A percentile compares a stretch with the other conserved stretches of the same genome.
These are phyloP conservation scores for Kalanchoe fedtschenkoi DNA, from an alignment of 164 flowering plant genomes.

Conservation along the genomic window DNA sequence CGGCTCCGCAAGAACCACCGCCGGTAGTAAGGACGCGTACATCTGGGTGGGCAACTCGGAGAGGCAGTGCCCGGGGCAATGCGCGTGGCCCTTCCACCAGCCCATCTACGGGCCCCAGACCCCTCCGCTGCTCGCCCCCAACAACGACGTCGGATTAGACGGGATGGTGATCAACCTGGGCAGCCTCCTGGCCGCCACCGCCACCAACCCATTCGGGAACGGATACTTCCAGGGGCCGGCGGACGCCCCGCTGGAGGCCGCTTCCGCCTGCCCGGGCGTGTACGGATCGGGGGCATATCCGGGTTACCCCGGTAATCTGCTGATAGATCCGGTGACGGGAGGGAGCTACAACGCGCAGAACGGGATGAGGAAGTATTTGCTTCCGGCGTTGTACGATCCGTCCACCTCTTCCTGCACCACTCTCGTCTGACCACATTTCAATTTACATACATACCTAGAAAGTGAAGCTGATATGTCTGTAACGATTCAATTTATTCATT, in stretches of 20 bases:
- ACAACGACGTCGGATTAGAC: background rate
- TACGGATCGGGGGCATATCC: constrained; percentile 23
- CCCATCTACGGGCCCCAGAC: constrained; percentile 5
- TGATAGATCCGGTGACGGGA: constrained; percentile 15
- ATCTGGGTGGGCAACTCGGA: constrained; percentile 5
- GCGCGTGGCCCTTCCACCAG: constrained; percentile 4
- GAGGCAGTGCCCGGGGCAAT: background rate
- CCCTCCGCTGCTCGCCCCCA: background rate
- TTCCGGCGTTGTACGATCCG: constrained; percentile 2
- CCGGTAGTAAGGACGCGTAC: background rate
- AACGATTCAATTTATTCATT: no score
- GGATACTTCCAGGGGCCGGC: constrained; percentile 18
- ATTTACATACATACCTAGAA: no score
- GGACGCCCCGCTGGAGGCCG: constrained; percentile 14
- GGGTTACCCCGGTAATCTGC: constrained; percentile 19
- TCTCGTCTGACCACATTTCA: background rate
- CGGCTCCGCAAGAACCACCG: constrained; percentile 16
- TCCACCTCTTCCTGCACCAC: background rate
- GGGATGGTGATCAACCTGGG: background rate
- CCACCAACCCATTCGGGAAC: background rate
- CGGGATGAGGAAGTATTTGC: constrained; percentile 2
- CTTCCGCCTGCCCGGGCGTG: constrained; percentile 13
- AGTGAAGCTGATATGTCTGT: no score
- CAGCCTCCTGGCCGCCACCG: background rate
- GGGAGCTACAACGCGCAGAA: constrained; percentile 18